phyloP scores from a whole-genome alignment of 228 moss, liverwort and hornwort genomes.

The Sphagnum magellanicum region DNA sequence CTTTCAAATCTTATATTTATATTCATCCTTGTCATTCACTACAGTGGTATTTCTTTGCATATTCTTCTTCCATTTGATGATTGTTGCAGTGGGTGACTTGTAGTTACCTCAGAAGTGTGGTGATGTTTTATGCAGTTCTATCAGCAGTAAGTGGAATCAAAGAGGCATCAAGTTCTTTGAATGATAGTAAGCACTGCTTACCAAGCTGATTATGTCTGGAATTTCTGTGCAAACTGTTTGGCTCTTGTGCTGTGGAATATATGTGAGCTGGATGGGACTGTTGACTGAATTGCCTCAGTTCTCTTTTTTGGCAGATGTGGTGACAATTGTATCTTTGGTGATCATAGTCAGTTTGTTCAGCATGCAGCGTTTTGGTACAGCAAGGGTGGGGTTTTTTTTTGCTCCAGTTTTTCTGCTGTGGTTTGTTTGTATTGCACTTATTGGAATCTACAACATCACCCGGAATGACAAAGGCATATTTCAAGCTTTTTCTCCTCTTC shows the following conservation, averaged over 20 bases:
- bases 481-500: constrained; percentile 64
- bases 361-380: constrained; percentile 79
- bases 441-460: constrained; percentile 73
- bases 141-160: constrained; percentile 89
- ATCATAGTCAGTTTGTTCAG: constrained; percentile 75
- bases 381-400: constrained; percentile 63
- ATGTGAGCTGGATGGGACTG: no score
- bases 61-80: not conserved
- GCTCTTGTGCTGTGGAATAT: no score
- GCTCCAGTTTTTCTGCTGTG: constrained; percentile 72
- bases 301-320: constrained; percentile 52
- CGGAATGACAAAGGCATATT: constrained; percentile 54
- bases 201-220: not conserved
- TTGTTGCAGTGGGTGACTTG: not conserved
- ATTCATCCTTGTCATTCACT: no score
- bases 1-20: no score
- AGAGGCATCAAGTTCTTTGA: constrained; percentile 58
- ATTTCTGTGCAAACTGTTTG: not conserved
- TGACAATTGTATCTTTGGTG: constrained; percentile 57
- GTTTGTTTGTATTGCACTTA: constrained; percentile 58
- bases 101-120: constrained; percentile 6
- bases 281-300: no score
- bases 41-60: no score
- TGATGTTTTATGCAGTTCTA: constrained; percentile 56
- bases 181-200: constrained; percentile 37